Evolutionary conservation across 2,329 filamentous ascomycete species (phyloP).

Genomic region (Pezicula radicicola): DNA sequence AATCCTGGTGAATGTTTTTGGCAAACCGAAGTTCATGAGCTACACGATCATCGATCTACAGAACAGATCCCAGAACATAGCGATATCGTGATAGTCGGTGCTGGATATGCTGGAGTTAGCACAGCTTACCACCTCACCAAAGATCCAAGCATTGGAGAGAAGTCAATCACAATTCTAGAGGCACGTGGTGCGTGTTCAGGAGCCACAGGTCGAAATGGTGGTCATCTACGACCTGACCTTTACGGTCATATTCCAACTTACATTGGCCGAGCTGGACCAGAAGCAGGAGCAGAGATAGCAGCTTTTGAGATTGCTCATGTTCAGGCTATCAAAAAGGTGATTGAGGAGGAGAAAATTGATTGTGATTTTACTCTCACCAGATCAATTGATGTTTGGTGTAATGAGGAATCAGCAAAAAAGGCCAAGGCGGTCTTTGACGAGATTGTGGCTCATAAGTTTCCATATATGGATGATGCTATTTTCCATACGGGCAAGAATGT

Average conservation of each 20-base stretch:
- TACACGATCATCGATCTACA: conserved; percentile 15
- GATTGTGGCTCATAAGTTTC: conserved; percentile 30
- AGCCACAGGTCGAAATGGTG: conserved; percentile 36
- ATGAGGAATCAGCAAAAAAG: conserved; percentile 24
- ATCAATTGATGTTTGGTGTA: conserved; percentile 33
- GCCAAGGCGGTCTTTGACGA: conserved; percentile 20
- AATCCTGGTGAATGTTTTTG: conserved; percentile 14
- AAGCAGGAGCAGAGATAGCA: conserved; percentile 32
- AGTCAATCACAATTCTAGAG: conserved; percentile 34
- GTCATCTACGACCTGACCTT: conserved; percentile 37
- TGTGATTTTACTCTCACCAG: conserved; percentile 37
- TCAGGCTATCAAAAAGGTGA: conserved; percentile 30
- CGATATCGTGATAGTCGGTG: conserved; percentile 19
- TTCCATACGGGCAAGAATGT: conserved; percentile 38
- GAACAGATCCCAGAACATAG: conserved; percentile 10
- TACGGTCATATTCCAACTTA: conserved; percentile 29
- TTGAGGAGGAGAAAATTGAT: conserved; percentile 36
- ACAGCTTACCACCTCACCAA: conserved; percentile 25
- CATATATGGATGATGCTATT: conserved; percentile 37
- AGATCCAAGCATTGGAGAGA: conserved; percentile 10
- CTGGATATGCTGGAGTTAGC: conserved; percentile 11
- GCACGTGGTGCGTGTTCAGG: conserved; percentile 38
- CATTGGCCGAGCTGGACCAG: conserved; percentile 25
- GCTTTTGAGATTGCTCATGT: conserved; percentile 37
- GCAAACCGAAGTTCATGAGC: conserved; percentile 11